Conservation (phyloP, 2,329 filamentous ascomycete genomes). For the Cladophialophora bantiana region DNA sequence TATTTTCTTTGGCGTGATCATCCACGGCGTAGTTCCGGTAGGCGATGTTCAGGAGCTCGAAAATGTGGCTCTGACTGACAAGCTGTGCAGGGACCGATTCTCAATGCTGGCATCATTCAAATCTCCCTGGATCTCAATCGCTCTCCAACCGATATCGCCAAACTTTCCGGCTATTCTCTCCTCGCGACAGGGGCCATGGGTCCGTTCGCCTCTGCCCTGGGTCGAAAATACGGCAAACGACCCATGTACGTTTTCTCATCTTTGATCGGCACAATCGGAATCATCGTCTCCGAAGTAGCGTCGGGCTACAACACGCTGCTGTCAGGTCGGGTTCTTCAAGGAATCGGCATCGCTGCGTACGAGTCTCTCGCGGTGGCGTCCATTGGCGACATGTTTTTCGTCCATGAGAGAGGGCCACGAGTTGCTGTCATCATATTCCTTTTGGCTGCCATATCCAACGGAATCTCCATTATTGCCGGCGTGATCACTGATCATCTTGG, state of each 20-base stretch:
- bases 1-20: conserved; percentile 47
- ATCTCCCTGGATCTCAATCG: conserved; percentile 42
- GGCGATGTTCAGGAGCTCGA: neutral
- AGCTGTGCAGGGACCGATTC: conserved; percentile 46
- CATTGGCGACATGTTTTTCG: conserved; percentile 52
- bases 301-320: conserved; percentile 48
- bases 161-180: conserved; percentile 30
- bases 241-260: conserved; percentile 51
- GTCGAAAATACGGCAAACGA: conserved; percentile 53
- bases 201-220: conserved; percentile 44
- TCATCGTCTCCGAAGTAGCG: conserved; percentile 48
- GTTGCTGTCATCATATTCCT: conserved; percentile 52
- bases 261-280: conserved; percentile 46
- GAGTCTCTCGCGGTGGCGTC: conserved; percentile 52
- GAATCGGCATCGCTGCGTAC: conserved; percentile 51
- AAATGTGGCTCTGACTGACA: conserved; percentile 28
- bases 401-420: conserved; percentile 42
- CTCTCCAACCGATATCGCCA: conserved; percentile 24
- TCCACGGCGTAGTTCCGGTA: conserved; percentile 37
- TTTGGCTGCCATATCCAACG: conserved; percentile 47
- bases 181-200: conserved; percentile 27
- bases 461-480: conserved; percentile 50
- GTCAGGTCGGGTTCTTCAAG: conserved; percentile 53
- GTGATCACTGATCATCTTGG: conserved; percentile 47
- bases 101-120: conserved; percentile 49